Conservation (phyloP, 805 yeast species). For the Teunomyces gatunensis region DNA sequence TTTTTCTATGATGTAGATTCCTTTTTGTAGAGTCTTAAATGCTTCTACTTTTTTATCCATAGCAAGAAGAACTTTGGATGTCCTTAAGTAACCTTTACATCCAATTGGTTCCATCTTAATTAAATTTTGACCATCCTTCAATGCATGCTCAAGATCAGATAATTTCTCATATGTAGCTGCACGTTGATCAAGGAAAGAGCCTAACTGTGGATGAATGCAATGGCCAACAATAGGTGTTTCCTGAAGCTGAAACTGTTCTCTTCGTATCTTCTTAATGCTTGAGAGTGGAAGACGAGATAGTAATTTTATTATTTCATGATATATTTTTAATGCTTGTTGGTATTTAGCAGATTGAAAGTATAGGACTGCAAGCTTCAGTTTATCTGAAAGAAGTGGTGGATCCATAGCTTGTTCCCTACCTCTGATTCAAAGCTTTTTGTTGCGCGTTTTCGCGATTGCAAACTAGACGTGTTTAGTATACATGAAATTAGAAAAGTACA, state of each 20-base stretch:
- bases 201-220: constrained; percentile 34
- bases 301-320: constrained; percentile 22
- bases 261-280: constrained; percentile 13
- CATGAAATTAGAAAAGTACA: background rate
- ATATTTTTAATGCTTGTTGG: constrained; percentile 25
- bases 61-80: constrained; percentile 33
- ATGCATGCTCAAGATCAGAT: constrained; percentile 27
- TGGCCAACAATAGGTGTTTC: constrained; percentile 29
- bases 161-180: constrained; percentile 51
- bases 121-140: constrained; percentile 35
- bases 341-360: constrained; percentile 31
- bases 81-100: constrained; percentile 50
- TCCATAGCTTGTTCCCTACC: constrained; percentile 4
- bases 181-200: constrained; percentile 41
- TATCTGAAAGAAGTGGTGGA: constrained; percentile 26
- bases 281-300: constrained; percentile 14
- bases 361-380: constrained; percentile 19
- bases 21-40: constrained; percentile 33
- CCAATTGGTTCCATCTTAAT: constrained; percentile 41
- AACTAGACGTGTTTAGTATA: background rate
- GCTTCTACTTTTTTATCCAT: constrained; percentile 32
- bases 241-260: constrained; percentile 16
- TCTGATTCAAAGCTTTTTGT: background rate
- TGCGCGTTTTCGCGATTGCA: constrained; percentile 2
- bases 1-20: constrained; percentile 33